Percentiles rank a stretch among this genome's conserved stretches.
Evolutionary conservation across 768 basidiomycete genomes (phyloP).

Genomic region (Botryobasidium botryosum): DNA sequence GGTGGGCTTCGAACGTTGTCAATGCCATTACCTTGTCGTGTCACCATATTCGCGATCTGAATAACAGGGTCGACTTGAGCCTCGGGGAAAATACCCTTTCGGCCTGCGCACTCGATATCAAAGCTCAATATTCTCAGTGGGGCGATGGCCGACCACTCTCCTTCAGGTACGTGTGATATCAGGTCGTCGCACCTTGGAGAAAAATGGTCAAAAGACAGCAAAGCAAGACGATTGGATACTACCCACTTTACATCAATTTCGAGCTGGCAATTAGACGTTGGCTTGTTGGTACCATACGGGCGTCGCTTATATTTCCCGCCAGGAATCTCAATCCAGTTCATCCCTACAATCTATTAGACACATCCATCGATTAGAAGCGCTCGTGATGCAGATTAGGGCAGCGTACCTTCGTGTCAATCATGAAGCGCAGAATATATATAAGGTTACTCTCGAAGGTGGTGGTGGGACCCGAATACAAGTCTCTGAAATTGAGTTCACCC

Average conservation of each 20-base stretch:
- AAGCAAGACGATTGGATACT: neutral
- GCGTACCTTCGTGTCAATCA: constrained; percentile 87
- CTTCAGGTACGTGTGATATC: constrained; percentile 83
- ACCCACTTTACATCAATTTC: constrained; percentile 63
- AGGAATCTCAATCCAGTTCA: constrained; percentile 97
- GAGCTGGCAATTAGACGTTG: constrained; percentile 73
- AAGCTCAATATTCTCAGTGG: constrained; percentile 91
- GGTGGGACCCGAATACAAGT: constrained; percentile 34
- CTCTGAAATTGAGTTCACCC: constrained; percentile 51
- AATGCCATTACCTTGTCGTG: constrained; percentile 61
- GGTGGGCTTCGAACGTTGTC: neutral
- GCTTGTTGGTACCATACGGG: constrained; percentile 35
- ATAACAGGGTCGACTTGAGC: constrained; percentile 83
- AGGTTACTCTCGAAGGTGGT: constrained; percentile 91
- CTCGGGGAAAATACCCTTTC: constrained; percentile 96
- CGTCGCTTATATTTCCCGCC: constrained; percentile 61
- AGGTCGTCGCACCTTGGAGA: constrained; percentile 57
- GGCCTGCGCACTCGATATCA: constrained; percentile 97
- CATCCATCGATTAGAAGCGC: neutral
- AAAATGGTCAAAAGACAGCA: constrained; percentile 1
- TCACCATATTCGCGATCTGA: constrained; percentile 99
- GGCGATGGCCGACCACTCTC: constrained; percentile 79
- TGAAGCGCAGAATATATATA: constrained; percentile 77
- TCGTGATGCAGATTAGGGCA: neutral
- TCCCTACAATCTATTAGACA: constrained; percentile 69